Evolutionary conservation across 2,329 filamentous ascomycete genomes (phyloP), one percentile per base, ranked within the genome.

Genomic region (Alternaria tenuissima): DNA sequence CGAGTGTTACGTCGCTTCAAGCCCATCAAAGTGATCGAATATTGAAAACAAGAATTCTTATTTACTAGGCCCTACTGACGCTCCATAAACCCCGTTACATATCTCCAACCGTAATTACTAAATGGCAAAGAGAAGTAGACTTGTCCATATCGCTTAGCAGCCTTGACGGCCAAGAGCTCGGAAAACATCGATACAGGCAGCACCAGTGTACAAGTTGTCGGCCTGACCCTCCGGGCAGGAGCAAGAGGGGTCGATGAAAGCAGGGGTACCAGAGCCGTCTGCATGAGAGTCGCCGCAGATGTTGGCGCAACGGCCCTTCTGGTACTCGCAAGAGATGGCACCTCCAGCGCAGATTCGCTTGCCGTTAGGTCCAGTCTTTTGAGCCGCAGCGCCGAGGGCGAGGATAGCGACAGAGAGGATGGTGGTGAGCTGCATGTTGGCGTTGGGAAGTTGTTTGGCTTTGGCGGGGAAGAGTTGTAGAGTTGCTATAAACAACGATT

Each of bases 51-150:
- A 38, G 34, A 38, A n/a, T 8, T 38, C 3, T n/a, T 38, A 8
- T 18, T 38, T 18, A 4, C 16, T n/a, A 38, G 6, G 4, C 16
- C 34, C 16, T 38, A 38, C 5, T 3, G 16, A 38, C n/a, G 34
- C 34, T n/a, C 14, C 4, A 16, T 38, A 38, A 1, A n/a, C 4
- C 16, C 7, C 7, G 2, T n/a, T 8, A 7, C 16, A 38, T 9
- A n/a, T n/a, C 5, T 38, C 16, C 34, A 38, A 30, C 16, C 34
- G 1, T 8, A 9, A 38, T 38, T 18, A 38, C 34, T n/a, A n/a
- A 8, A 1, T 38, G 16, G 16, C 6, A 16, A 18, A n/a, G 61
- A 65, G 24, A 61, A 61, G 65, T 58, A 64, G 18, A 8, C 18
- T 24, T 24, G 14, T 4, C 7, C 16, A n/a, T n/a, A 38, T n/a